A percentile compares a stretch with the other conserved stretches of the same genome.
Evolutionary conservation across 345 rosid species (phyloP).

Genomic region (Eucalyptus urophylla): DNA sequence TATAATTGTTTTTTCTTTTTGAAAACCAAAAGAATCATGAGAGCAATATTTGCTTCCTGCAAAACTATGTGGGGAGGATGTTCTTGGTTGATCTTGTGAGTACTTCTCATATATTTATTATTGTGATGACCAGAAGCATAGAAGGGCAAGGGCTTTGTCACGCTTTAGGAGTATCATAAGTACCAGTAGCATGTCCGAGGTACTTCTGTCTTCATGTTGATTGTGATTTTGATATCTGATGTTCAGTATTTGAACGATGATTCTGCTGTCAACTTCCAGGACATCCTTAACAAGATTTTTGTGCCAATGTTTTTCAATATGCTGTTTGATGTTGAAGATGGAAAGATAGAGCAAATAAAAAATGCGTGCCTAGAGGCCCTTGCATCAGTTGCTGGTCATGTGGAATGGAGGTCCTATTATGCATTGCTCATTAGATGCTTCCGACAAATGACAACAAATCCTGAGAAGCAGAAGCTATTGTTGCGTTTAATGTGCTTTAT

Average conservation of each 20-base stretch:
- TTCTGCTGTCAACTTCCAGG: slow-evolving; percentile 30
- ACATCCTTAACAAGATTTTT: slow-evolving; percentile 52
- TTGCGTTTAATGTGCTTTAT: slow-evolving; percentile 57
- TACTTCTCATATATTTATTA: neutral
- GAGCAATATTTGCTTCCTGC: neutral
- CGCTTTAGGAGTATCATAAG: slow-evolving; percentile 49
- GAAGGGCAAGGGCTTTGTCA: slow-evolving; percentile 57
- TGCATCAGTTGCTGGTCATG: slow-evolving; percentile 53
- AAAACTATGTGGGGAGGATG: neutral
- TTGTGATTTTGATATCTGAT: neutral
- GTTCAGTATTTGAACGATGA: neutral
- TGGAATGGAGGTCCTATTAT: slow-evolving; percentile 78
- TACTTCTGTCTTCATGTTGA: neutral
- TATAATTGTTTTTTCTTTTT: neutral
- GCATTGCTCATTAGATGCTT: slow-evolving; percentile 62
- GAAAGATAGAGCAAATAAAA: slow-evolving; percentile 52
- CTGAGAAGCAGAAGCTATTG: slow-evolving; percentile 55
- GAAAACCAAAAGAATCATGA: neutral
- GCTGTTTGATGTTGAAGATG: slow-evolving; percentile 68
- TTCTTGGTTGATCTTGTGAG: neutral
- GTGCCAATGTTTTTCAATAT: slow-evolving; percentile 74
- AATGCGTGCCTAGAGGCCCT: slow-evolving; percentile 68
- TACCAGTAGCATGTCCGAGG: slow-evolving; percentile 42
- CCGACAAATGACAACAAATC: slow-evolving; percentile 43
- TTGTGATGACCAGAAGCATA: slow-evolving; percentile 56